Evolutionary conservation across 1,284 basidiomycete species (phyloP).

Genomic region (Pseudomicrostroma phylloplanum): DNA sequence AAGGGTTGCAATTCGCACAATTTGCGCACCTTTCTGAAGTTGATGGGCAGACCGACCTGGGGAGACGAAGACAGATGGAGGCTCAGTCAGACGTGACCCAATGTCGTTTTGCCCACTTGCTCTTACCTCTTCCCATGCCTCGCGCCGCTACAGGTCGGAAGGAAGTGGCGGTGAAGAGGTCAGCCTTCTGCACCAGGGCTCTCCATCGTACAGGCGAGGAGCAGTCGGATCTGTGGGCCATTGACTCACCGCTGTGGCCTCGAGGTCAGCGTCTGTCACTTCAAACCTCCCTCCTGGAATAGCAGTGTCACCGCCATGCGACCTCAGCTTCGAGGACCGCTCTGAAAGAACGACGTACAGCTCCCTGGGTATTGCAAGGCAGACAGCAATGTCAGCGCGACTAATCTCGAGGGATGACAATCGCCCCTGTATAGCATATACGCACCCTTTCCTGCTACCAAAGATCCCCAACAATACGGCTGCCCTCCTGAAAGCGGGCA

Average conservation of each 20-base stretch:
- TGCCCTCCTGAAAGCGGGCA: conserved; percentile 43
- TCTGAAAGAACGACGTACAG: conserved; percentile 43
- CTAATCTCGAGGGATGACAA: not conserved
- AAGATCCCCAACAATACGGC: conserved; percentile 42
- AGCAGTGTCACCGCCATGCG: conserved; percentile 45
- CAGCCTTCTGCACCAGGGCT: not conserved
- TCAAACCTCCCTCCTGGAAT: conserved; percentile 46
- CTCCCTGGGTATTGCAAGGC: conserved; percentile 13
- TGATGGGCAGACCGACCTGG: conserved; percentile 41
- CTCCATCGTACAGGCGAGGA: not conserved
- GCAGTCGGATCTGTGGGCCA: not conserved
- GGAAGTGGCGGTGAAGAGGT: not conserved
- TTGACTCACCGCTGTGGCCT: conserved; percentile 33
- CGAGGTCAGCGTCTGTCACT: conserved; percentile 30
- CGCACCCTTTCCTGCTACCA: conserved; percentile 29
- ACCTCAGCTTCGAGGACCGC: conserved; percentile 24
- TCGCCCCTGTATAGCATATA: not conserved
- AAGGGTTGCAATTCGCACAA: conserved; percentile 41
- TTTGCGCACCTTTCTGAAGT: conserved; percentile 23
- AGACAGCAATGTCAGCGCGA: not conserved
- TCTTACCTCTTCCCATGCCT: conserved; percentile 23
- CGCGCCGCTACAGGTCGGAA: conserved; percentile 12
- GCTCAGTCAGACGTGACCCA: not conserved
- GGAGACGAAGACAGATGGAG: not conserved
- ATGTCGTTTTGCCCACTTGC: not conserved